Base-by-base conservation (phyloP, 192 early-diverging fungal genomes). In the Phlyctochytrium arcticum region DNA sequence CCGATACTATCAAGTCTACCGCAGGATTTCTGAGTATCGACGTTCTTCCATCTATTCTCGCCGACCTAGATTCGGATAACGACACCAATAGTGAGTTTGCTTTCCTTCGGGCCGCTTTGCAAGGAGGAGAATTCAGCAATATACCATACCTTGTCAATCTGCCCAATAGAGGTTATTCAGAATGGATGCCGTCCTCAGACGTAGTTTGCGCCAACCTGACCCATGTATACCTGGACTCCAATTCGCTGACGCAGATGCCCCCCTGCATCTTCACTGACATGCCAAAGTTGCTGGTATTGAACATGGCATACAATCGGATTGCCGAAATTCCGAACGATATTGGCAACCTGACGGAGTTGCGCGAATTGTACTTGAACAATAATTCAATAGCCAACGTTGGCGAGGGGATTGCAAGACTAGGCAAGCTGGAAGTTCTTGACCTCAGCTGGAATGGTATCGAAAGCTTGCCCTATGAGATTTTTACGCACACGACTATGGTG, bases 401-500 rank as follows among this genome's bases (percentile, higher is more conserved):
- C 23, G 64, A 60, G 39, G 71, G 62, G 17, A 58, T 74, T 15
- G 71, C 58, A 36, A 47, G 48, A 6, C 50, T 71, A 48, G 26
- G 32, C 15, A 54, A 61, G 30, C 44, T 80, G 60, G 74, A 80
- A 56, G 54, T 74, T 7, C 48, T 76, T 57, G 78, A 80, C 48
- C 56, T 80, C 54, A 59, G 65, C 21, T 21, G 31, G 32, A 76
- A 76, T 56, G 9, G 48, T 12, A 36, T 80, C 32, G 19, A 35
- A 3, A 17, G 7, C 4, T 50, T 80, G 19, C 68, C 54, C 5
- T 24, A 34, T 23, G 27, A 6, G 30, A 29, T 74, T 4, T 75
- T 64, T 42, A n/a, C 48, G 42, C 31, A 56, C 32, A 57, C 69
- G 30, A 23, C 31, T 19, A 35, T 51, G 12, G 49, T 80, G 49